Conservation (phyloP, 768 basidiomycete genomes). For the Dacryopinax primogenitus region DNA sequence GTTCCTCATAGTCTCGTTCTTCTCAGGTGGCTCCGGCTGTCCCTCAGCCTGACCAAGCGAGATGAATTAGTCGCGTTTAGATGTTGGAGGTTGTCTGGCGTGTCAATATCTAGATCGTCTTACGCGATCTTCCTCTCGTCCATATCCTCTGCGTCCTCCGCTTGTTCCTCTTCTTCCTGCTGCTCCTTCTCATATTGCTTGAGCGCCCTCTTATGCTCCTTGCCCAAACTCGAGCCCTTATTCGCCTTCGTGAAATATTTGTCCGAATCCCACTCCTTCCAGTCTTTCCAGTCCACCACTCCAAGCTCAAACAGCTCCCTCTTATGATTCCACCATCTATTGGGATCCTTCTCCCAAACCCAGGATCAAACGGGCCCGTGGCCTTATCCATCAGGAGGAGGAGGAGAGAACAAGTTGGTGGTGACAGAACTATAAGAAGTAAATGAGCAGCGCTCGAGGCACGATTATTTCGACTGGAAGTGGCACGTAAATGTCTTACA, state of each 20-base stretch:
- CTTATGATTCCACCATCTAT: not conserved
- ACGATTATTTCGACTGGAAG: no score
- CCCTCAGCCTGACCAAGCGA: no score
- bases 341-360: not conserved
- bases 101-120: not conserved
- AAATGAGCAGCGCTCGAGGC: no score
- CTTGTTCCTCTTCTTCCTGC: conserved; percentile 25
- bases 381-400: conserved; percentile 34
- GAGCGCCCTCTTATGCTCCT: no score
- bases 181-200: conserved; percentile 9
- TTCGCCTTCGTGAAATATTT: conserved; percentile 12
- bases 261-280: conserved; percentile 11
- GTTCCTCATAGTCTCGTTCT: no score
- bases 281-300: conserved; percentile 10
- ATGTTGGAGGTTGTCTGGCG: not conserved
- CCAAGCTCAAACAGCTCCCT: conserved; percentile 16
- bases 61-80: no score
- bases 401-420: no score
- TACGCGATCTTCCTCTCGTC: conserved; percentile 11
- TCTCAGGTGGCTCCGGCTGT: no score
- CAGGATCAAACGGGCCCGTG: conserved; percentile 26
- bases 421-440: no score
- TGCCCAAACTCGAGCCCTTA: no score
- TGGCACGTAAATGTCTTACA: no score
- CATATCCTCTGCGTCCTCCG: conserved; percentile 20